Percentiles rank a stretch among this genome's conserved stretches.
phyloP scores from a whole-genome alignment of 768 basidiomycete species.

The Melanogaster broomeanus region DNA sequence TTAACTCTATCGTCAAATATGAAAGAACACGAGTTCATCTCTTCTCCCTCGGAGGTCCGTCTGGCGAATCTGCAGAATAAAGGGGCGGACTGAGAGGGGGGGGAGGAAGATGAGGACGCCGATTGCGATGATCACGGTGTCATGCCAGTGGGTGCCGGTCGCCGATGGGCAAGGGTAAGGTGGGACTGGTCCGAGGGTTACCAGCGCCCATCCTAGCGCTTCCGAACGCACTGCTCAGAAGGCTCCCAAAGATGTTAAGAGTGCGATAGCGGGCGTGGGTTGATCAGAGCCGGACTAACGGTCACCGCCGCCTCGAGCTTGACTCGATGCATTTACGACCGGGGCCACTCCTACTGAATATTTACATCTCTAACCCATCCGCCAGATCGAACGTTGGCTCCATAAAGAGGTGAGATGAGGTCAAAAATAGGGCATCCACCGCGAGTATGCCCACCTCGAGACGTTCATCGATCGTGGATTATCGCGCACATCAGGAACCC shows the following conservation, averaged over 20 bases:
- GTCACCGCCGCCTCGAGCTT: too few relatives aligned
- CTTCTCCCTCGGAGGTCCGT: constrained; percentile 1
- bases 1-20: constrained; percentile 2
- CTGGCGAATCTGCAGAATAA: background rate
- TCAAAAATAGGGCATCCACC: too few relatives aligned
- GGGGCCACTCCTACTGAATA: too few relatives aligned
- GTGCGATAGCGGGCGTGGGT: background rate
- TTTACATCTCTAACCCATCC: too few relatives aligned
- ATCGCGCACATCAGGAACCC: too few relatives aligned
- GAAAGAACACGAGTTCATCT: constrained; percentile 3
- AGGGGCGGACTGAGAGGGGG: constrained; percentile 4
- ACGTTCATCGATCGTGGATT: too few relatives aligned
- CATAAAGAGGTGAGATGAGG: background rate
- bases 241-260: background rate
- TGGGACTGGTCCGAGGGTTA: too few relatives aligned
- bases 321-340: too few relatives aligned
- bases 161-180: constrained; percentile 1
- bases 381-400: background rate
- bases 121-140: background rate
- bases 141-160: too few relatives aligned
- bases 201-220: background rate
- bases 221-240: background rate
- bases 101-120: background rate
- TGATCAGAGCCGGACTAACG: background rate
- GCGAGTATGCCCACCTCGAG: too few relatives aligned